Evolutionary conservation across 352 stramenopile genomes (phyloP), one percentile per base, ranked within the genome.

Genomic region (Phytophthora boehmeriae): DNA sequence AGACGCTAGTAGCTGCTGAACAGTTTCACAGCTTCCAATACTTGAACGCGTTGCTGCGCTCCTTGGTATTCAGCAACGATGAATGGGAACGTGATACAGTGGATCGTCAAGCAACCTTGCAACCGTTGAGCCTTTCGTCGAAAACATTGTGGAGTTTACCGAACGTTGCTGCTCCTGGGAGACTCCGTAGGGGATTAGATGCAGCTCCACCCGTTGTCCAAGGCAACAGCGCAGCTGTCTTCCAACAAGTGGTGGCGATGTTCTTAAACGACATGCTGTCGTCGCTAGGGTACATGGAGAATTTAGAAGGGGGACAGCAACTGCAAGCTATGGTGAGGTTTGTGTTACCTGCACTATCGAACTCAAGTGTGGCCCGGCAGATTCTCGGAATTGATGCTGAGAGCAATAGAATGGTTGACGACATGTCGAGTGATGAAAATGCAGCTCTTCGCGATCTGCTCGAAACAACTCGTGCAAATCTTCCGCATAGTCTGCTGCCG

Each of bases 281-380:
- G 3, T 71, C 68, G 17, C 48, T 91, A 38, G 76, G 79, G 4
- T 91, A 84, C 44, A 68, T 86, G 28, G 73, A 89, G 13, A 74
- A 75, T 16, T 49, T 86, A 1, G 69, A 80, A 13, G 59, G 66
- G 11, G 44, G 58, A 1, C 70, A 75, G 27, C 73, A 89, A 34
- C 49, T 91, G 27, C 71, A 88, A 38, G 79, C 76, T 2, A 91
- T 91, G 80, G 76, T 83, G 16, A 86, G 83, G 42, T 80, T 91
- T 23, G 70, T 89, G 9, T 48, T 75, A 2, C 79, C 82, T 34
- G 71, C 80, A 47, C 60, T 89, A 2, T 71, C 69, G 9, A 83
- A 70, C n/a, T 30, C 55, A 8, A 25, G 50, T 1, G 76, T 91
- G 35, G 76, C 80, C 1, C 51, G 75, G 6, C 68, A 72, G 27